A percentile compares a stretch with the other conserved stretches of the same genome.
Conservation (phyloP, 2,329 filamentous ascomycete genomes). For the Knufia fluminis region DNA sequence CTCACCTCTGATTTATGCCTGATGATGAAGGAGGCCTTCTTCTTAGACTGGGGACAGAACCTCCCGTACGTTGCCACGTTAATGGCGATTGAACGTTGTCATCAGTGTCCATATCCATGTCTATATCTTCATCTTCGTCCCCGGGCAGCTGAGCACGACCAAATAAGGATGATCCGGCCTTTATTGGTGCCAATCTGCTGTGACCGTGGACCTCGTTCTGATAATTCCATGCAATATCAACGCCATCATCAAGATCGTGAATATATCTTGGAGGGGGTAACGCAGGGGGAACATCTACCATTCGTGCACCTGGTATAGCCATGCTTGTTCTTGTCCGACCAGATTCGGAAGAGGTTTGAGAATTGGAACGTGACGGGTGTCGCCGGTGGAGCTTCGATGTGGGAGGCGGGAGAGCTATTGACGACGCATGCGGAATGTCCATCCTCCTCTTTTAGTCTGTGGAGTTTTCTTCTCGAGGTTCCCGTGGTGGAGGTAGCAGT, state of each 20-base stretch:
- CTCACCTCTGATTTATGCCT: slow-evolving; percentile 20
- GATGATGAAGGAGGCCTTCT: slow-evolving; percentile 18
- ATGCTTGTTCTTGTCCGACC: slow-evolving; percentile 39
- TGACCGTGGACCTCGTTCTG: slow-evolving; percentile 47
- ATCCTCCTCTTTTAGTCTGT: slow-evolving; percentile 10
- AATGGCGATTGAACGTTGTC: slow-evolving; percentile 12
- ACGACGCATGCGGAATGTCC: slow-evolving; percentile 15
- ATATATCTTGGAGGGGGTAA: slow-evolving; percentile 55
- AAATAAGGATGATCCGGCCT: slow-evolving; percentile 42
- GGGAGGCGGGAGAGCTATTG: slow-evolving; percentile 13
- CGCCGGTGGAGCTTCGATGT: slow-evolving; percentile 12
- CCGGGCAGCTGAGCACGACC: slow-evolving; percentile 28
- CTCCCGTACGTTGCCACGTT: slow-evolving; percentile 35
- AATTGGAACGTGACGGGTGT: slow-evolving; percentile 28
- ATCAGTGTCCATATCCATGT: slow-evolving; percentile 21
- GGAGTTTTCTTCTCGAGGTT: not conserved
- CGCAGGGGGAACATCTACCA: slow-evolving; percentile 47
- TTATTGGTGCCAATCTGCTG: slow-evolving; percentile 37
- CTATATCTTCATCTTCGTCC: slow-evolving; percentile 30
- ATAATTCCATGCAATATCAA: slow-evolving; percentile 56
- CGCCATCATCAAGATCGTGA: slow-evolving; percentile 45
- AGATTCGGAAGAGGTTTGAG: slow-evolving; percentile 33
- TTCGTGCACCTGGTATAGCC: slow-evolving; percentile 52
- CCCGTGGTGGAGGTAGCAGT: not conserved
- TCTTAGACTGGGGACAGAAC: slow-evolving; percentile 62